Evolutionary conservation across 352 stramenopile species (phyloP).

Genomic region (Peronospora tabacina): DNA sequence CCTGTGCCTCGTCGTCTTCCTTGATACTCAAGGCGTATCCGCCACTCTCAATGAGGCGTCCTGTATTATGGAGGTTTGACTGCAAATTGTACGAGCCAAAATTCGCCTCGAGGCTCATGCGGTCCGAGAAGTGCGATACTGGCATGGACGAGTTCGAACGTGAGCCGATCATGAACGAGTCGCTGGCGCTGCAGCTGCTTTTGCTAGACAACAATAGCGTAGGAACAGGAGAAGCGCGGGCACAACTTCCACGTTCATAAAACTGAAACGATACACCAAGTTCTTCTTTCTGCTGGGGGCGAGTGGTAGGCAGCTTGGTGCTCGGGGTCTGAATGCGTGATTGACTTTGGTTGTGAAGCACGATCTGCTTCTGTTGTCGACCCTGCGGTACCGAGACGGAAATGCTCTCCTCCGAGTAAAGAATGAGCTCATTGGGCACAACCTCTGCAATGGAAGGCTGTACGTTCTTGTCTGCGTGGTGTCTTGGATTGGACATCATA

Average conservation of each 20-base stretch:
- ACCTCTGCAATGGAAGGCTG: slow-evolving; percentile 25
- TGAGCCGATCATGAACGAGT: slow-evolving; percentile 48
- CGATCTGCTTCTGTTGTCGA: slow-evolving; percentile 21
- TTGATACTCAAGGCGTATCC: slow-evolving; percentile 53
- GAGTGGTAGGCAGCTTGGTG: slow-evolving; percentile 8
- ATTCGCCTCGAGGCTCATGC: slow-evolving; percentile 71
- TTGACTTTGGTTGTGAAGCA: slow-evolving; percentile 14
- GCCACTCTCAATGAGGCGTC: slow-evolving; percentile 37
- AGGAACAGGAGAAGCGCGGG: slow-evolving; percentile 4
- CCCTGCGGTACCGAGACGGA: slow-evolving; percentile 22
- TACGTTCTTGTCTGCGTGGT: slow-evolving; percentile 18
- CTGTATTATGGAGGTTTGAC: slow-evolving; percentile 15
- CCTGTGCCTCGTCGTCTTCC: slow-evolving; percentile 58
- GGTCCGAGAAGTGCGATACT: slow-evolving; percentile 42
- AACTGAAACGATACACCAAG: slow-evolving; percentile 57
- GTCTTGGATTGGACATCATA: slow-evolving; percentile 34
- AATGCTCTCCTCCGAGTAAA: slow-evolving; percentile 29
- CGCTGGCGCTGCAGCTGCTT: slow-evolving; percentile 36
- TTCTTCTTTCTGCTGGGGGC: slow-evolving; percentile 24
- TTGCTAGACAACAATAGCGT: slow-evolving; percentile 18
- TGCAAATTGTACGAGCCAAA: slow-evolving; percentile 58
- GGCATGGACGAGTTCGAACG: slow-evolving; percentile 40
- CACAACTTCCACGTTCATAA: slow-evolving; percentile 38
- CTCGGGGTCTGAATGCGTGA: slow-evolving; percentile 17
- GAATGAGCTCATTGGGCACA: slow-evolving; percentile 27